Conservation (phyloP, 345 rosid species). For the Populus deltoides region DNA sequence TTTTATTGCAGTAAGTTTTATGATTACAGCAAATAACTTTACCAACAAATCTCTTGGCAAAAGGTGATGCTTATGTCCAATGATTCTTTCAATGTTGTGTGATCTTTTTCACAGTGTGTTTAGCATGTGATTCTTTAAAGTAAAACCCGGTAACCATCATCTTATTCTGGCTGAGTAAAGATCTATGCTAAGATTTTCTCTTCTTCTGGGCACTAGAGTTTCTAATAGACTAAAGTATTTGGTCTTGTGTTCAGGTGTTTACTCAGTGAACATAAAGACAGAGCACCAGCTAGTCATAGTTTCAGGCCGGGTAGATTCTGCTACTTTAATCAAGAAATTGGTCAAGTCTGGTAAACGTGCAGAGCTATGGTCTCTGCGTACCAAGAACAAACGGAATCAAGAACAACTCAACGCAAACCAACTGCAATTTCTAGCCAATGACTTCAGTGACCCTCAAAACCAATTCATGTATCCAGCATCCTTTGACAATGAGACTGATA, state of each 20-base stretch:
- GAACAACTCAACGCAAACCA: conserved; percentile 11
- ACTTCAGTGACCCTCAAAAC: conserved; percentile 6
- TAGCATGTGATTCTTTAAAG: too few species aligned
- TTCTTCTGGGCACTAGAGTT: too few species aligned
- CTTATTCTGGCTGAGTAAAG: too few species aligned
- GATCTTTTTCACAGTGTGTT: too few species aligned
- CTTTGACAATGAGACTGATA: conserved; percentile 16
- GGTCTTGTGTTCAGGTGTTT: conserved; percentile 48
- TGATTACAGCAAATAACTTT: too few species aligned
- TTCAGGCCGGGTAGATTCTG: conserved; percentile 53
- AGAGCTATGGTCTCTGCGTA: conserved; percentile 40
- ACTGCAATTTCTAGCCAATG: conserved; percentile 12
- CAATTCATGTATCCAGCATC: conserved; percentile 26
- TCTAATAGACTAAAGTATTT: neutral
- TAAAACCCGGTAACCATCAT: too few species aligned
- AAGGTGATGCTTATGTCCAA: too few species aligned
- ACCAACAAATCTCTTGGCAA: too few species aligned
- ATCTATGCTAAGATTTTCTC: neutral
- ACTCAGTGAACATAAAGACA: conserved; percentile 49
- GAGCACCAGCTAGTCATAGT: conserved; percentile 53
- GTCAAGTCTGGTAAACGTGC: conserved; percentile 57
- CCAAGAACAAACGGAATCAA: conserved; percentile 14
- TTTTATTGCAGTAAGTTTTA: neutral
- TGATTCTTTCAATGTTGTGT: too few species aligned
- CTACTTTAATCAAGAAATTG: conserved; percentile 46